Percentiles rank a stretch among this genome's conserved stretches.
These are phyloP conservation scores for Bisporella sp. DNA, from an alignment of 2,329 filamentous ascomycete species.

Conservation along the genomic window DNA sequence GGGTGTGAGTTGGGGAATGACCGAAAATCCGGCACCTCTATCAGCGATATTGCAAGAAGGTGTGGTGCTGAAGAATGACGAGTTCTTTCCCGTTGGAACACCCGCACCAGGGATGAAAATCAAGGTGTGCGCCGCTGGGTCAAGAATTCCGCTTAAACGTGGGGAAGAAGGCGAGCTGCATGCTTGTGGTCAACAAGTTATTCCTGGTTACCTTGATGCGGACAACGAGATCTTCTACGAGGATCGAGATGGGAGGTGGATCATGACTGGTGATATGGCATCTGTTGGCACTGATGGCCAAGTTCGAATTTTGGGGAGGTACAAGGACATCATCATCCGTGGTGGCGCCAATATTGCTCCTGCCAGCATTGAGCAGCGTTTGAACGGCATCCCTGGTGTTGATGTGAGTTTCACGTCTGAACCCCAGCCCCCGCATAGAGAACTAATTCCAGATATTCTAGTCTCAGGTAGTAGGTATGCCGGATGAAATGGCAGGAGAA, in stretches of 20 bases:
- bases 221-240: constrained; percentile 53
- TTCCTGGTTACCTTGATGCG: constrained; percentile 76
- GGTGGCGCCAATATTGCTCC: constrained; percentile 94
- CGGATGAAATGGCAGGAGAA: constrained; percentile 77
- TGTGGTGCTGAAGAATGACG: no score
- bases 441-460: constrained; percentile 35
- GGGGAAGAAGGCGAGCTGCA: constrained; percentile 74
- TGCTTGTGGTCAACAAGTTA: constrained; percentile 74
- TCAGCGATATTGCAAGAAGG: no score
- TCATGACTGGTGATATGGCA: constrained; percentile 87
- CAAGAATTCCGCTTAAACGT: no score
- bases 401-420: no score
- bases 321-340: constrained; percentile 91
- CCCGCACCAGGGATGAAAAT: no score
- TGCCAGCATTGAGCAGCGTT: constrained; percentile 63
- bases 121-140: no score
- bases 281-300: constrained; percentile 75
- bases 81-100: no score
- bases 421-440: no score
- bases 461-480: constrained; percentile 77
- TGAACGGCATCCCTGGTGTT: no score
- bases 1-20: no score
- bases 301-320: constrained; percentile 77
- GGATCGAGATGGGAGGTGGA: constrained; percentile 48
- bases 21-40: no score